These are phyloP conservation scores for Huntiella abstrusa DNA, from an alignment of 2,329 filamentous ascomycete species.

Conservation along the genomic window DNA sequence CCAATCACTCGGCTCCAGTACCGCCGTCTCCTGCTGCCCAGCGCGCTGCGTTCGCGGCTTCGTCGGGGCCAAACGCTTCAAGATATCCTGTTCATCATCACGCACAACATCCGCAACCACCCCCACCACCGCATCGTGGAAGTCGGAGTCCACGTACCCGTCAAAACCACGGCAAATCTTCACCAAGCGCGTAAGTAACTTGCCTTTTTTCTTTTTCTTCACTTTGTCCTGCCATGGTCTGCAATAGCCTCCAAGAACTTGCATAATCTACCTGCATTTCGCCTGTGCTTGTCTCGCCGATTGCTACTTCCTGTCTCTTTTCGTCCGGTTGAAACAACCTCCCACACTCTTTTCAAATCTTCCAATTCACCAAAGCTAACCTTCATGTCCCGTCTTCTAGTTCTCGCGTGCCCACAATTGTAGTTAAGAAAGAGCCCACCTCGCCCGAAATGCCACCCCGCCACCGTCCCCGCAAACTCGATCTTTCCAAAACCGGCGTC, in stretches of 20 bases:
- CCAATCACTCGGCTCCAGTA: slow-evolving; percentile 17
- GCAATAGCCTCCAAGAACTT: too few relatives aligned
- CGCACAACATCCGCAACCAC: not conserved
- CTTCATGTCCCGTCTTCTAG: slow-evolving; percentile 22
- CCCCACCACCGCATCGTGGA: slow-evolving; percentile 9
- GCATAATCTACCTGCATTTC: slow-evolving; percentile 3
- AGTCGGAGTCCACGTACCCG: slow-evolving; percentile 14
- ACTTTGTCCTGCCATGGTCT: not conserved
- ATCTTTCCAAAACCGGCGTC: slow-evolving; percentile 49
- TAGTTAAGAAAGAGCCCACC: slow-evolving; percentile 90
- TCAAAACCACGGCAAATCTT: slow-evolving; percentile 28
- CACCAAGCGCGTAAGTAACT: slow-evolving; percentile 39
- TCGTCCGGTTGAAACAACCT: not conserved
- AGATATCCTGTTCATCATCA: slow-evolving; percentile 4
- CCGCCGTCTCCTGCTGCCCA: slow-evolving; percentile 29
- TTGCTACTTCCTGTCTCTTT: not conserved
- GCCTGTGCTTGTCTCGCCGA: slow-evolving; percentile 1
- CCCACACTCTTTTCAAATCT: not conserved
- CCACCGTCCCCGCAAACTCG: slow-evolving; percentile 58
- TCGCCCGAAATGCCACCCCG: slow-evolving; percentile 64
- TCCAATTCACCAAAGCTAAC: not conserved
- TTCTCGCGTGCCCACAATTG: slow-evolving; percentile 51
- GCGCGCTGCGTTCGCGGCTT: not conserved
- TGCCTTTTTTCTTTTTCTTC: slow-evolving; percentile 11
- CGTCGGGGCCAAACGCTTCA: not conserved